Percentiles rank a stretch among this genome's conserved stretches.
Conservation (phyloP, 768 basidiomycete species). For the Lactarius trivialis region DNA sequence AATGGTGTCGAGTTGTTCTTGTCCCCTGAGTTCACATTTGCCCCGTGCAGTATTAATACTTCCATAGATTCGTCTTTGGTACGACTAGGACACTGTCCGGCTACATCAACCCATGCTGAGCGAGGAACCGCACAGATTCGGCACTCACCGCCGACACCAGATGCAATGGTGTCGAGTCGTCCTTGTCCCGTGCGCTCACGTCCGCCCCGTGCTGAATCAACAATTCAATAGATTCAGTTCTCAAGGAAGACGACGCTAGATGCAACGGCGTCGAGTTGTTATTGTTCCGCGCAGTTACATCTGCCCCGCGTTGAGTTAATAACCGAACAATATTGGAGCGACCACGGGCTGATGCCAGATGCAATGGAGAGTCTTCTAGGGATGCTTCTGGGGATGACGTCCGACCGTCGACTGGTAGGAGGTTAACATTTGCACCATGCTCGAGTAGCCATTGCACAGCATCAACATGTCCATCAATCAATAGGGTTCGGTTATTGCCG, state of each 20-base stretch:
- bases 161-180: neutral
- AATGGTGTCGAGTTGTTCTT: too few species aligned
- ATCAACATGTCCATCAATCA: neutral
- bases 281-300: too few species aligned
- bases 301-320: too few species aligned
- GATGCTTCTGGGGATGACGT: neutral
- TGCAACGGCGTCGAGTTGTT: too few species aligned
- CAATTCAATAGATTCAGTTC: too few species aligned
- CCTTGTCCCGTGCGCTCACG: neutral
- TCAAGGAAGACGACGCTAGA: too few species aligned
- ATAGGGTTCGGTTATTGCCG: neutral
- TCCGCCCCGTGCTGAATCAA: neutral
- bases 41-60: too few species aligned
- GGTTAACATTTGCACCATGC: neutral
- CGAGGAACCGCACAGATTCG: neutral
- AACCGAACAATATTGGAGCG: neutral
- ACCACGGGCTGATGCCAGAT: neutral
- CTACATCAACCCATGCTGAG: neutral
- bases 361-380: neutral
- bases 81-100: too few species aligned
- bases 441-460: neutral
- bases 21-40: too few species aligned
- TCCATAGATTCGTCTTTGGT: too few species aligned
- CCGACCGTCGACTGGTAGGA: neutral
- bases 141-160: neutral